Percentiles rank a stretch among this genome's conserved stretches.
Conservation (phyloP, 305 asterid species). For the Ilex paraguariensis region DNA sequence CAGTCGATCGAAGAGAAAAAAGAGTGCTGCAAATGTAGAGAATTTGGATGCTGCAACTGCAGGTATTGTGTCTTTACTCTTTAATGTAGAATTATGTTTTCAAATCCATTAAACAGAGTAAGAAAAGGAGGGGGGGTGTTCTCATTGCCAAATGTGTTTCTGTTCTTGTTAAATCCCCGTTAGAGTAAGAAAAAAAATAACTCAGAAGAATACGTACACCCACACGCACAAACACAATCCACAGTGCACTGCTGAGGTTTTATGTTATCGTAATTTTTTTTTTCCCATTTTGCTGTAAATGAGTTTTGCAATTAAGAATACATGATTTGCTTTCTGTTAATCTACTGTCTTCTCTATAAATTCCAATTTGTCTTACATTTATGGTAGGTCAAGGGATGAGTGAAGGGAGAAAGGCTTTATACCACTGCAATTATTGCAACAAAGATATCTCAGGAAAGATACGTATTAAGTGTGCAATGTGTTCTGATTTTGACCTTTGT, state of each 20-base stretch:
- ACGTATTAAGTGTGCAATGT: conserved; percentile 72
- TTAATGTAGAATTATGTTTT: not conserved
- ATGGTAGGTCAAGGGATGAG: conserved; percentile 49
- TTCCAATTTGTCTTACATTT: conserved; percentile 15
- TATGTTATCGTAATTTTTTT: too few relatives aligned
- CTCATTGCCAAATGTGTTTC: too few relatives aligned
- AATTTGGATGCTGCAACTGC: conserved; percentile 47
- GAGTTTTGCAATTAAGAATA: not conserved
- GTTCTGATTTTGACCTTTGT: conserved; percentile 78
- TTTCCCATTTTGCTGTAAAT: too few relatives aligned
- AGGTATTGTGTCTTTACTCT: conserved; percentile 33
- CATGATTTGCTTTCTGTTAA: conserved; percentile 1
- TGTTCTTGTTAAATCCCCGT: too few relatives aligned
- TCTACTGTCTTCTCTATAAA: not conserved
- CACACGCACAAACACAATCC: too few relatives aligned
- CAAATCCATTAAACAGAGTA: too few relatives aligned
- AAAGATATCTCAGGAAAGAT: conserved; percentile 66
- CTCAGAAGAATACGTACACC: too few relatives aligned
- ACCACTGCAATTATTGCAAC: conserved; percentile 76
- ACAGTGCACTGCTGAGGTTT: too few relatives aligned
- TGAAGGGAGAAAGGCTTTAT: conserved; percentile 65
- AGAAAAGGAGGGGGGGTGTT: too few relatives aligned
- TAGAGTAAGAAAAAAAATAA: too few relatives aligned
- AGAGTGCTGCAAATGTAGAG: conserved; percentile 70
- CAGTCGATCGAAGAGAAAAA: conserved; percentile 81